phyloP scores from a whole-genome alignment of 2,329 filamentous ascomycete genomes.

The Nigrograna mackinnonii region DNA sequence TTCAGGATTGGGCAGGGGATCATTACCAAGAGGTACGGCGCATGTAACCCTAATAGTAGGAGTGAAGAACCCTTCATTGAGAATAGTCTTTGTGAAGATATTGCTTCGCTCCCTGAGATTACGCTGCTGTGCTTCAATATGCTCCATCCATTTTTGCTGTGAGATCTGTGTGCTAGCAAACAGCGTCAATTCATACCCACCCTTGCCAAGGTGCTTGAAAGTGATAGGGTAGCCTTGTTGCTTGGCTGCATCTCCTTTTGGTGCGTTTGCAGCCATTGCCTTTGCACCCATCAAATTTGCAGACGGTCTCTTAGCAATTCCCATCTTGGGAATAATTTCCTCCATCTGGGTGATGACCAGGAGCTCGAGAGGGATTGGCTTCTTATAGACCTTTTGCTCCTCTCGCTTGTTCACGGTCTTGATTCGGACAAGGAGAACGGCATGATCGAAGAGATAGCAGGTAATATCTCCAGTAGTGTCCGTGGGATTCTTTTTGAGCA shows the following conservation, averaged over 20 bases:
- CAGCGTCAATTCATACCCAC: constrained; percentile 88
- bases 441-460: constrained; percentile 95
- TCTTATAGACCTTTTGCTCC: constrained; percentile 92
- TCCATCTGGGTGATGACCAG: constrained; percentile 97
- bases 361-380: constrained; percentile 92
- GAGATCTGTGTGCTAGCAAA: constrained; percentile 85
- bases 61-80: constrained; percentile 90
- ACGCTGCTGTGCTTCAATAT: constrained; percentile 88
- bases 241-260: constrained; percentile 40
- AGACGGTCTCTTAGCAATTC: constrained; percentile 82
- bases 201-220: constrained; percentile 93
- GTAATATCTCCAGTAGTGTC: constrained; percentile 84
- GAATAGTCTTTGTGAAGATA: constrained; percentile 68
- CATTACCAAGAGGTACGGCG: constrained; percentile 84
- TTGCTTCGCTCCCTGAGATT: constrained; percentile 77
- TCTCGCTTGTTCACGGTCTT: constrained; percentile 93
- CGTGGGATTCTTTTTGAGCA: constrained; percentile 88
- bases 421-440: constrained; percentile 85
- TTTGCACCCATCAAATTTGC: constrained; percentile 68
- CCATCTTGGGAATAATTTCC: constrained; percentile 81
- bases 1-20: constrained; percentile 1
- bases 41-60: constrained; percentile 90
- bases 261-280: constrained; percentile 52
- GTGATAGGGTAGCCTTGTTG: constrained; percentile 91
- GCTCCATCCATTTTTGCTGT: constrained; percentile 95